These are phyloP conservation scores for Aspergillus saccharolyticus DNA, from an alignment of 495 filamentous ascomycete genomes.

Conservation along the genomic window DNA sequence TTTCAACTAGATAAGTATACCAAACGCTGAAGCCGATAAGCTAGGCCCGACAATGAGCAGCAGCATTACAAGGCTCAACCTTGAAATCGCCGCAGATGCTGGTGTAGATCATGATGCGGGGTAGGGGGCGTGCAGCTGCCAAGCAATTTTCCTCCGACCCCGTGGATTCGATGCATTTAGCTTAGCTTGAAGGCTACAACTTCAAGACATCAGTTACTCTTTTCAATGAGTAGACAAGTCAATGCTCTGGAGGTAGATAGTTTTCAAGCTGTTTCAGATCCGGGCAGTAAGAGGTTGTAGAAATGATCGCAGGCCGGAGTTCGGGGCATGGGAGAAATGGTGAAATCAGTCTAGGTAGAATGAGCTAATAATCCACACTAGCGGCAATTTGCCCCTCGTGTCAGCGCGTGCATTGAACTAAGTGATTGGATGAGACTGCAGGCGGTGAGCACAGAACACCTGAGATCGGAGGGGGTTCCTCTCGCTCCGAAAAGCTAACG, in stretches of 20 bases:
- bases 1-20: too few species aligned
- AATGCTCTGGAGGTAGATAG: too few species aligned
- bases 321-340: neutral
- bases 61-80: too few species aligned
- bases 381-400: neutral
- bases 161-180: neutral
- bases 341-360: neutral
- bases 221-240: too few species aligned
- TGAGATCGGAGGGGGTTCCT: slow-evolving; percentile 6
- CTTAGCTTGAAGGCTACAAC: neutral
- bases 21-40: neutral
- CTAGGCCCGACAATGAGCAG: too few species aligned
- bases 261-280: too few species aligned
- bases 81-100: neutral
- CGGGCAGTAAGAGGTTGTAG: too few species aligned
- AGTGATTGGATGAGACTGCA: slow-evolving; percentile 1
- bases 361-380: neutral
- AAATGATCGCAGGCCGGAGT: neutral
- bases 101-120: neutral
- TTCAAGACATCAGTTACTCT: too few species aligned
- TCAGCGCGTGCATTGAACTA: neutral
- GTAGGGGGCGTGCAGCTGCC: neutral
- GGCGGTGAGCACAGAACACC: slow-evolving; percentile 9
- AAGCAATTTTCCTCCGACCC: neutral
- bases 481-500: neutral